phyloP scores from a whole-genome alignment of 2,329 filamentous ascomycete species.

The Hymenoscyphus scutula region DNA sequence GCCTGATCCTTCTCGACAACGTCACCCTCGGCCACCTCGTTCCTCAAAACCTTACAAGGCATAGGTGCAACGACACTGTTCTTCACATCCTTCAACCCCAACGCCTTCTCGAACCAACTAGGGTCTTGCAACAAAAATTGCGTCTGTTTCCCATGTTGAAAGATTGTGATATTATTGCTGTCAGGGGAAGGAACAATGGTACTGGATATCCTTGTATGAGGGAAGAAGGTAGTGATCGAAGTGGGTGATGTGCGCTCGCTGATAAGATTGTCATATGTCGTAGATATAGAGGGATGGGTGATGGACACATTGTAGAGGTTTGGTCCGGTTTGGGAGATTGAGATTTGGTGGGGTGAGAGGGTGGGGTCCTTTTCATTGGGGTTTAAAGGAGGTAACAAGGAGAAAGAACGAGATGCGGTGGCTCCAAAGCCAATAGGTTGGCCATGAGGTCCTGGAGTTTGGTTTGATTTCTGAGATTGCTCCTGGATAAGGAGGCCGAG shows the following conservation, averaged over 20 bases:
- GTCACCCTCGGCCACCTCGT: constrained; percentile 82
- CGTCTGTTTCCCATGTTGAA: constrained; percentile 65
- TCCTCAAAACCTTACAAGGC: constrained; percentile 93
- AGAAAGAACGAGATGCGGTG: constrained; percentile 30
- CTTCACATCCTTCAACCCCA: constrained; percentile 75
- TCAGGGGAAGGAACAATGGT: constrained; percentile 62
- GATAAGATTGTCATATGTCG: constrained; percentile 41
- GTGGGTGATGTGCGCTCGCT: constrained; percentile 42
- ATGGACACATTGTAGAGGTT: constrained; percentile 44
- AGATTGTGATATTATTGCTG: constrained; percentile 66
- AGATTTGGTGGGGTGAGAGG: constrained; percentile 24
- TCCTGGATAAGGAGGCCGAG: constrained; percentile 65
- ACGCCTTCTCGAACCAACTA: constrained; percentile 80
- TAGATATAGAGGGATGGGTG: constrained; percentile 45
- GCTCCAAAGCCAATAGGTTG: constrained; percentile 51
- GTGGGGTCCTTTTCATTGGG: constrained; percentile 9
- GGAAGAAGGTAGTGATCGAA: constrained; percentile 71
- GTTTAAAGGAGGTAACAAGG: constrained; percentile 21
- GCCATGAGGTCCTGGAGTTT: constrained; percentile 41
- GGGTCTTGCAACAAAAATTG: constrained; percentile 60
- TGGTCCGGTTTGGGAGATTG: constrained; percentile 32
- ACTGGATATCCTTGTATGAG: constrained; percentile 73
- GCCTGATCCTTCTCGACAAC: constrained; percentile 80
- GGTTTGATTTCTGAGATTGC: constrained; percentile 33
- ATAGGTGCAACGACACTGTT: constrained; percentile 90